Percentiles rank a stretch among this genome's conserved stretches.
phyloP scores from a whole-genome alignment of 148 eudicot genomes.

The Fagopyrum esculentum region DNA sequence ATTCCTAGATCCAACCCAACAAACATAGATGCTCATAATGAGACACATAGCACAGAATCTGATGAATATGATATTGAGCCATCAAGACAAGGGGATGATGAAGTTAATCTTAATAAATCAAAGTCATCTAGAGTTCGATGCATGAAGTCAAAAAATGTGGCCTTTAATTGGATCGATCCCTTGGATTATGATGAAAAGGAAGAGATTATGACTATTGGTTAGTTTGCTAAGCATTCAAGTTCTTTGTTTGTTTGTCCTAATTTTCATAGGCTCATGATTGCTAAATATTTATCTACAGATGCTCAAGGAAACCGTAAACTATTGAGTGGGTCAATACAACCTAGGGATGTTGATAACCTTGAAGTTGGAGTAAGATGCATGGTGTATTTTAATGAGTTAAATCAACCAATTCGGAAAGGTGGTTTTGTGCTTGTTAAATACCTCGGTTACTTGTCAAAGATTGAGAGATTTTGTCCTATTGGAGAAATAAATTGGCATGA shows the following conservation, averaged over 20 bases:
- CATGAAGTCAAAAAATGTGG: neutral
- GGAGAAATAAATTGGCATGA: neutral
- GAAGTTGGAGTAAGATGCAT: neutral
- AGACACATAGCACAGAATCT: neutral
- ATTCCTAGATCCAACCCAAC: too few relatives aligned
- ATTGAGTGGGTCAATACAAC: neutral
- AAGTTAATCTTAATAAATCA: neutral
- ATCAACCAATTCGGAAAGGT: neutral
- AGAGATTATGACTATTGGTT: neutral
- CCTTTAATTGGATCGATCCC: neutral
- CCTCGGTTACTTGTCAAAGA: neutral
- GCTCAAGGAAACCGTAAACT: neutral
- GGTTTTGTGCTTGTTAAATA: neutral
- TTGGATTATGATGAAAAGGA: neutral
- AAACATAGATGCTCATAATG: constrained; percentile 1
- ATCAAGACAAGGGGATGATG: neutral
- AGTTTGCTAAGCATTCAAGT: neutral
- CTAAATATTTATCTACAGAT: neutral
- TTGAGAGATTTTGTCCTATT: neutral
- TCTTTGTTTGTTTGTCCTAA: neutral
- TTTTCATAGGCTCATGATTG: neutral
- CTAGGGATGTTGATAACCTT: neutral
- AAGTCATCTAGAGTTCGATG: neutral
- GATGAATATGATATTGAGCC: neutral
- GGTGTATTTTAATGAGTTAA: neutral